phyloP scores from a whole-genome alignment of 73 alveolate genomes.

The Paramecium sonneborni region DNA sequence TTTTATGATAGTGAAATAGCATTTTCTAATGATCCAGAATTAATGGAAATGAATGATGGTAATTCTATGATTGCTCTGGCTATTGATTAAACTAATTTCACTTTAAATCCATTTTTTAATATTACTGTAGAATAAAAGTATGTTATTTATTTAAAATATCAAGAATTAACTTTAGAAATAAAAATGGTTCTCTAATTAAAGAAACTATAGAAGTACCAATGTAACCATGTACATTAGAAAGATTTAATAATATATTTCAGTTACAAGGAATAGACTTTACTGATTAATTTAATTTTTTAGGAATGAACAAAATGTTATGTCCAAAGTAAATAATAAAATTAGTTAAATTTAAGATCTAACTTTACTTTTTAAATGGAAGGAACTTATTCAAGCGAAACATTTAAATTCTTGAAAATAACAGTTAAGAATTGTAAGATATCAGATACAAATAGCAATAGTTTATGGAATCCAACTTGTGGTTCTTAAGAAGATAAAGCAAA shows the following conservation, averaged over 20 bases:
- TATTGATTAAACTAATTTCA: background rate
- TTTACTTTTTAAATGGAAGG: conserved; percentile 10
- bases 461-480: background rate
- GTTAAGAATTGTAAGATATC: background rate
- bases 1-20: background rate
- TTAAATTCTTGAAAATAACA: background rate
- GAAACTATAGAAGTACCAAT: background rate
- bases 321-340: background rate
- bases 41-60: background rate
- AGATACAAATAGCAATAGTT: background rate
- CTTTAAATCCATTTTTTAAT: background rate
- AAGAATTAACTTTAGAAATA: background rate
- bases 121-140: background rate
- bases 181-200: background rate
- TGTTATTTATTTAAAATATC: too few relatives aligned
- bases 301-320: background rate
- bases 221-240: conserved; percentile 24
- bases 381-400: background rate
- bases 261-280: background rate
- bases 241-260: background rate
- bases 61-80: background rate
- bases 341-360: background rate
- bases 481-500: background rate
- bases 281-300: conserved; percentile 1
- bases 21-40: background rate